Percentiles rank a stretch among this genome's conserved stretches.
Conservation (phyloP, 2,329 filamentous ascomycete species). For the Cladosporium sp. region DNA sequence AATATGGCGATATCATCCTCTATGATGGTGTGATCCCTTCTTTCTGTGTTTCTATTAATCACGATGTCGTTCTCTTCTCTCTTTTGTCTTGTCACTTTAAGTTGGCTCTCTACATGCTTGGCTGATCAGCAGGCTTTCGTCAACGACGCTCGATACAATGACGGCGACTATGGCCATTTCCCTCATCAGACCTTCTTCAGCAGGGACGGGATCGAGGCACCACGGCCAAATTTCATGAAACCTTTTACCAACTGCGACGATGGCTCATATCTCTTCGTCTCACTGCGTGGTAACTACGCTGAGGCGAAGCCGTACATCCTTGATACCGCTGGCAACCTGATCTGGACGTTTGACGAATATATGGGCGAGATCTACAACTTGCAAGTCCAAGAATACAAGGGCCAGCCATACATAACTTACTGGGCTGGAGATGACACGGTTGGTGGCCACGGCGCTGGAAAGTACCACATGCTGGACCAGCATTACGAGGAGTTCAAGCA, state of each 20-base stretch:
- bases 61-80: background rate
- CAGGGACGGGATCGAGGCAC: slow-evolving; percentile 29
- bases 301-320: slow-evolving; percentile 20
- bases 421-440: slow-evolving; percentile 36
- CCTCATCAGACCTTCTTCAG: slow-evolving; percentile 34
- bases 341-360: slow-evolving; percentile 20
- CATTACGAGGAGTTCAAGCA: slow-evolving; percentile 38
- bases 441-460: slow-evolving; percentile 31
- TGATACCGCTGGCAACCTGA: slow-evolving; percentile 17
- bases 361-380: slow-evolving; percentile 33
- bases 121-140: slow-evolving; percentile 20
- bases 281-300: slow-evolving; percentile 22
- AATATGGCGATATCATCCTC: slow-evolving; percentile 1
- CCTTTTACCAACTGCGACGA: slow-evolving; percentile 30
- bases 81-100: background rate
- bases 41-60: background rate
- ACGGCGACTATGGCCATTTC: slow-evolving; percentile 33
- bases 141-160: slow-evolving; percentile 29
- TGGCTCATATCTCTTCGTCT: slow-evolving; percentile 26
- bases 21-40: background rate
- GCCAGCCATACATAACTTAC: slow-evolving; percentile 36
- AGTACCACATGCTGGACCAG: slow-evolving; percentile 29
- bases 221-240: slow-evolving; percentile 28
- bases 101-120: background rate
- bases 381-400: slow-evolving; percentile 32